Evolutionary conservation across 805 yeast genomes (phyloP).

Genomic region (Kodamaea neixiangensis): DNA sequence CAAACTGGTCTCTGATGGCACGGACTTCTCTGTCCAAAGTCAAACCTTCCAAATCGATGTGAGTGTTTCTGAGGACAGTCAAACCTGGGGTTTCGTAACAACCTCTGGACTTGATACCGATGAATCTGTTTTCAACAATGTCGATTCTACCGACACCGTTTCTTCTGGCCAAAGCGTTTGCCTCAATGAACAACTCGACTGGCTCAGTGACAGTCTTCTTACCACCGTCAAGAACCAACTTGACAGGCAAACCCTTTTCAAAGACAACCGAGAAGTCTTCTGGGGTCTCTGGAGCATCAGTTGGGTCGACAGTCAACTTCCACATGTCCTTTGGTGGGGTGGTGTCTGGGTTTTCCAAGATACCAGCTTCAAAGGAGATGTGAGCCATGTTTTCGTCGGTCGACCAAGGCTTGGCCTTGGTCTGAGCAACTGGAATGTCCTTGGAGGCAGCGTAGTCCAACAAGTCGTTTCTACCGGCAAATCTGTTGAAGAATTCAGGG

Average conservation of each 20-base stretch:
- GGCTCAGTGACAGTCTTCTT: conserved; percentile 74
- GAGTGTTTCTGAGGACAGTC: conserved; percentile 89
- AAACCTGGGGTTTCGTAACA: conserved; percentile 99
- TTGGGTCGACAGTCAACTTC: conserved; percentile 96
- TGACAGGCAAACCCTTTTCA: conserved; percentile 83
- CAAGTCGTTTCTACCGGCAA: conserved; percentile 97
- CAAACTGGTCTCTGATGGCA: conserved; percentile 93
- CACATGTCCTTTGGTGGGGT: conserved; percentile 99
- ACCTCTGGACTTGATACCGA: conserved; percentile 98
- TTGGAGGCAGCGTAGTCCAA: conserved; percentile 91
- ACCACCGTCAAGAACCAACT: conserved; percentile 68
- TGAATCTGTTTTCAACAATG: conserved; percentile 98
- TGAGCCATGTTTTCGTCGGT: conserved; percentile 99
- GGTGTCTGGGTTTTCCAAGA: conserved; percentile 96
- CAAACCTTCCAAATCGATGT: conserved; percentile 95
- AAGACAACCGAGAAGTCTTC: conserved; percentile 85
- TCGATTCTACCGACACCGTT: conserved; percentile 99
- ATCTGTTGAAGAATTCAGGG: conserved; percentile 90
- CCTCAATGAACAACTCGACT: conserved; percentile 87
- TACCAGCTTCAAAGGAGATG: conserved; percentile 99
- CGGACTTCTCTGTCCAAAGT: conserved; percentile 97
- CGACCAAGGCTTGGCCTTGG: conserved; percentile 99
- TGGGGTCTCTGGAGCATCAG: conserved; percentile 91
- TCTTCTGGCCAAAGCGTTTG: conserved; percentile 95
- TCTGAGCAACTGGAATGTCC: conserved; percentile 92